These are phyloP conservation scores for Sequoia sempervirens DNA, from an alignment of 75 land plant genomes.

Conservation along the genomic window DNA sequence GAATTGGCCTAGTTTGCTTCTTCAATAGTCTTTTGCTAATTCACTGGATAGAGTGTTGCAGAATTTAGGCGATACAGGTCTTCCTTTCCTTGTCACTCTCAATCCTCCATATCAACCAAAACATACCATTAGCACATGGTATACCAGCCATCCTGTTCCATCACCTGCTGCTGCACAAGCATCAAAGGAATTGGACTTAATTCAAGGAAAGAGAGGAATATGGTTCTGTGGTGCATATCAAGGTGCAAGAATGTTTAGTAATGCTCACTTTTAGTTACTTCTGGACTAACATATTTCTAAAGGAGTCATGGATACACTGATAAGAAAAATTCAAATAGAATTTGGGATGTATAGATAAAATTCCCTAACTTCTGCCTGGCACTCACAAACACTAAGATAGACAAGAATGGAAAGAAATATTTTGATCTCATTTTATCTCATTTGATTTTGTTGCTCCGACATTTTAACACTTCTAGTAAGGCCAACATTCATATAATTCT, in stretches of 20 bases:
- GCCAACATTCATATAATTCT: neutral
- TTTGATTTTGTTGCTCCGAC: neutral
- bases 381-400: neutral
- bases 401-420: neutral
- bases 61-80: constrained; percentile 72
- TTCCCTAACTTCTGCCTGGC: neutral
- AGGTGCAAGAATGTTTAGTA: constrained; percentile 32
- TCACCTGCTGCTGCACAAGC: constrained; percentile 87
- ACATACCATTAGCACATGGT: constrained; percentile 56
- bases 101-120: constrained; percentile 68
- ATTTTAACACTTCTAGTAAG: neutral
- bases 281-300: neutral
- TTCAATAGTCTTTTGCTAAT: neutral
- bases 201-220: constrained; percentile 87
- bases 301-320: neutral
- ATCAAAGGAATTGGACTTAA: constrained; percentile 46
- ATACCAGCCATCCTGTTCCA: constrained; percentile 85
- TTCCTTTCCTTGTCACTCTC: constrained; percentile 85
- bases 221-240: constrained; percentile 99
- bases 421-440: neutral
- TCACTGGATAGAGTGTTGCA: constrained; percentile 24
- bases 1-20: neutral
- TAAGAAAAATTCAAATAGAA: neutral
- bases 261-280: neutral
- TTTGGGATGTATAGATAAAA: neutral